phyloP scores from a whole-genome alignment of 768 basidiomycete genomes.

The Pleurotus pulmonarius region DNA sequence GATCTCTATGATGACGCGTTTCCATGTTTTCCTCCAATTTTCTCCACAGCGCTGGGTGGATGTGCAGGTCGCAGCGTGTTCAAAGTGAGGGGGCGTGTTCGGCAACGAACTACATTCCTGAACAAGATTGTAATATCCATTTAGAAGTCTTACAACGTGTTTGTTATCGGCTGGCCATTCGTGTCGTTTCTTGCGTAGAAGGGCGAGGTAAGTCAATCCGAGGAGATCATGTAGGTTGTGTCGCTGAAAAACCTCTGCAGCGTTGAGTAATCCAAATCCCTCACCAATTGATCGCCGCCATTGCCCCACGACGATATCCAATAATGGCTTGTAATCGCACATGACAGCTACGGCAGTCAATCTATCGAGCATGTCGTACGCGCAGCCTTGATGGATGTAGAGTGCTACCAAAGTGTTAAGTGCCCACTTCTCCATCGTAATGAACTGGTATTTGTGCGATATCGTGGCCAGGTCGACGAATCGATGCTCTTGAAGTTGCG shows the following conservation, averaged over 20 bases:
- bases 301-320: constrained; percentile 34
- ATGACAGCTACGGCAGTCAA: constrained; percentile 50
- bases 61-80: constrained; percentile 38
- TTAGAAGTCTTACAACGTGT: constrained; percentile 50
- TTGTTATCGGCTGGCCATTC: constrained; percentile 43
- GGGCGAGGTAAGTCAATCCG: constrained; percentile 47
- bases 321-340: constrained; percentile 41
- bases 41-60: constrained; percentile 38
- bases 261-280: constrained; percentile 39
- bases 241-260: constrained; percentile 44
- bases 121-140: constrained; percentile 47
- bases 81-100: constrained; percentile 34
- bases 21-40: constrained; percentile 44
- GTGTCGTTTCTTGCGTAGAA: constrained; percentile 48
- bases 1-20: constrained; percentile 33
- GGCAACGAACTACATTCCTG: constrained; percentile 42
- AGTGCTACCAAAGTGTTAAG: constrained; percentile 1
- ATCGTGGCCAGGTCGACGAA: constrained; percentile 10
- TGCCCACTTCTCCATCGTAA: constrained; percentile 6
- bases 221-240: constrained; percentile 41
- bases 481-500: not conserved
- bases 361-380: not conserved
- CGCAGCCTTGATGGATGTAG: not conserved
- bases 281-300: constrained; percentile 48
- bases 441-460: constrained; percentile 11